These are phyloP conservation scores for Termitomyces sp. DNA, from an alignment of 768 basidiomycete genomes.

Conservation along the genomic window DNA sequence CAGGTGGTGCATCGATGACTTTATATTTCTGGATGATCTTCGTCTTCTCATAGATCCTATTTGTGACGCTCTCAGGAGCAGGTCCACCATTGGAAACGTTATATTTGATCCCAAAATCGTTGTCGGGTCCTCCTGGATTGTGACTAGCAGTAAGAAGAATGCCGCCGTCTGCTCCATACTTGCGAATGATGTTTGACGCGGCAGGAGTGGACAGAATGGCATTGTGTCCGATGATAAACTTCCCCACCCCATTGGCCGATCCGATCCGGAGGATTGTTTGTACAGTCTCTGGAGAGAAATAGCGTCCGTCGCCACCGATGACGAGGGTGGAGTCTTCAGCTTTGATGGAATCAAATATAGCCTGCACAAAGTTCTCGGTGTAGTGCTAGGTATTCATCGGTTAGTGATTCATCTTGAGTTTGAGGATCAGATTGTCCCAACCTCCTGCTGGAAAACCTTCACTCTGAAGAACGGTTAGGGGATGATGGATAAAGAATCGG, in stretches of 20 bases:
- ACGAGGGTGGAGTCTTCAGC: constrained; percentile 81
- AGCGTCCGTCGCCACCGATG: constrained; percentile 97
- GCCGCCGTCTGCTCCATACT: constrained; percentile 94
- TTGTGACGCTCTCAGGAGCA: constrained; percentile 93
- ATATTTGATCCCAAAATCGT: constrained; percentile 99
- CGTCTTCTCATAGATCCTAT: constrained; percentile 90
- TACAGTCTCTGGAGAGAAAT: constrained; percentile 79
- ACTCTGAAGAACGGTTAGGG: constrained; percentile 51
- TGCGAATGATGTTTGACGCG: constrained; percentile 92
- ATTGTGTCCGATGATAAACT: constrained; percentile 91
- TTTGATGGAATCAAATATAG: constrained; percentile 90
- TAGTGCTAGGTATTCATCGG: constrained; percentile 66
- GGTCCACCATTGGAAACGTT: constrained; percentile 98
- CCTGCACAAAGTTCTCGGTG: constrained; percentile 97
- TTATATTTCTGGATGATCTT: constrained; percentile 87
- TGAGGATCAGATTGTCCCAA: constrained; percentile 24
- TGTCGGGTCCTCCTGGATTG: constrained; percentile 97
- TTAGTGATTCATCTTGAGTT: constrained; percentile 26
- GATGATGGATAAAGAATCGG: constrained; percentile 10
- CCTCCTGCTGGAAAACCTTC: constrained; percentile 97
- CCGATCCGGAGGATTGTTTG: constrained; percentile 93
- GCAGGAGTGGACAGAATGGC: constrained; percentile 95
- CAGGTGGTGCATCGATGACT: constrained; percentile 71
- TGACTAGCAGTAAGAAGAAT: constrained; percentile 96
- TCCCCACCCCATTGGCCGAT: constrained; percentile 88